Evolutionary conservation across 768 basidiomycete genomes (phyloP).

Genomic region (Agaricus subrufescens): DNA sequence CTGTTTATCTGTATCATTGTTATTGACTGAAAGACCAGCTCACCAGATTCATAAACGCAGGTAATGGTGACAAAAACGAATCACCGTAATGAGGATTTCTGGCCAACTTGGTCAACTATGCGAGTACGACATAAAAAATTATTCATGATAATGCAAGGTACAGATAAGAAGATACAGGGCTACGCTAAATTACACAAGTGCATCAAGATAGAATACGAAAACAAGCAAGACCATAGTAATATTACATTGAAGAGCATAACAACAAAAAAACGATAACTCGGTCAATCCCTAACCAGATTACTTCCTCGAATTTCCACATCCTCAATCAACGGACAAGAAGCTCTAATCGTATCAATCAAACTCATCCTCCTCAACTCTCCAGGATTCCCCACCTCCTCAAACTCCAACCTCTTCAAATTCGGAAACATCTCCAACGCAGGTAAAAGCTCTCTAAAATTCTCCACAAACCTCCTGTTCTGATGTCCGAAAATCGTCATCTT

Average conservation of each 20-base stretch:
- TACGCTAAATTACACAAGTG: too few relatives aligned
- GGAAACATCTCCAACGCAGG: neutral
- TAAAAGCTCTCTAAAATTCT: neutral
- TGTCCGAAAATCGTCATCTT: neutral
- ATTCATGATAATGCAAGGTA: too few relatives aligned
- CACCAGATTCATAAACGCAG: neutral
- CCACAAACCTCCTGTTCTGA: neutral
- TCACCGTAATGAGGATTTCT: too few relatives aligned
- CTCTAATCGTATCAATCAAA: neutral
- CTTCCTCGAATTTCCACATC: neutral
- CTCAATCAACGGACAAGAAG: neutral
- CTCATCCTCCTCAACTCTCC: neutral
- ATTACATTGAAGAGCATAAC: too few relatives aligned
- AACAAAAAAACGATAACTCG: too few relatives aligned
- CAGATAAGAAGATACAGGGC: too few relatives aligned
- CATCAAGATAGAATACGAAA: too few relatives aligned
- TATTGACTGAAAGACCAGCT: slow-evolving; percentile 22
- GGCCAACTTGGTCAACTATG: too few relatives aligned
- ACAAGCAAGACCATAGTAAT: too few relatives aligned
- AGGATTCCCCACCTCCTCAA: neutral
- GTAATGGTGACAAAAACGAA: too few relatives aligned
- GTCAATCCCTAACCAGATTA: too few relatives aligned
- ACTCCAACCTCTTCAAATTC: neutral
- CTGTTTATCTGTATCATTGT: slow-evolving; percentile 20
- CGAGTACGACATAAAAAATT: too few relatives aligned